Evolutionary conservation across 2,329 filamentous ascomycete species (phyloP), one percentile per base, ranked within the genome.

Genomic region (Orbilia javanica): DNA sequence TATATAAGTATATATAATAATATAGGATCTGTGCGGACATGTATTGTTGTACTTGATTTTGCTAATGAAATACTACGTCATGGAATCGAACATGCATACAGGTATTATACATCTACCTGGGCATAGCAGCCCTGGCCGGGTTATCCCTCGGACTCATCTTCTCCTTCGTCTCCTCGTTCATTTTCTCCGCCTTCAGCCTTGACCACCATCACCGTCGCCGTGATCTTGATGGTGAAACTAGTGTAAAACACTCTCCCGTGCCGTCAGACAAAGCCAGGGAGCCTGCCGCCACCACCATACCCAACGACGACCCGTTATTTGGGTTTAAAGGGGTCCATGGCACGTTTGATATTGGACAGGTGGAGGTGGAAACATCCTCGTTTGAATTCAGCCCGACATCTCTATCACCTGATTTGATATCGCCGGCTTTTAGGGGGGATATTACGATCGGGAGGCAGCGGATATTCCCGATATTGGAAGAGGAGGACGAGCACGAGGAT

Each of bases 401-500:
- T 2, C 31, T 74, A 31, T 74, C 70, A 27, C 50, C 70, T 25
- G 62, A 65, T 29, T 31, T 74, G 29, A 39, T 71, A 25, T 52
- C 66, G 27, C 25, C 65, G 22, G 29, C 29, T 11, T 48, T 62
- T 20, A 60, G 55, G 8, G 55, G 55, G 18, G 55, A 60, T 25
- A 4, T 39, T 39, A 13, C 7, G 3, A 39, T 42, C 11, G 70
- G 52, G 18, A 62, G 74, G 25, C 67, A 78, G 63, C 67, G 36
- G 67, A 78, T 78, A 62, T 78, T 78, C 39, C 74, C 74, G 44
- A 78, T 78, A 52, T 18, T 78, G 18, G 74, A 78, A 48, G 74
- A 78, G 25, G 74, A 78, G 53, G 74, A 78, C 36, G 74, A 78
- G 29, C 67, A 67, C 15, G 74, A 78, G 25, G 62, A 78, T 22